Base-by-base conservation (phyloP, 2,329 filamentous ascomycete species). In the Diaporthe capsici region DNA sequence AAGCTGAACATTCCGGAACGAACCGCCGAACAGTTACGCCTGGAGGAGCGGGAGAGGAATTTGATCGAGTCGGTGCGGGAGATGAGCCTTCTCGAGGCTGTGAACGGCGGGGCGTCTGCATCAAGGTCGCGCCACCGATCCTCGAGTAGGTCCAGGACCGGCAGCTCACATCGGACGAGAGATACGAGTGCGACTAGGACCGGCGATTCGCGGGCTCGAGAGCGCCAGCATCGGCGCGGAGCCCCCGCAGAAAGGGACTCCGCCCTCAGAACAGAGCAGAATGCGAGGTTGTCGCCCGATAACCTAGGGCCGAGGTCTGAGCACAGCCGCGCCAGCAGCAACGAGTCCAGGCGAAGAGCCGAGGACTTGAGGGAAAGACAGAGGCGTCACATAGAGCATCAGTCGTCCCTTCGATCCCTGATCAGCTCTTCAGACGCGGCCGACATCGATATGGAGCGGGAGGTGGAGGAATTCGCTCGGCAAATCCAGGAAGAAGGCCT, bases 401-500 rank as follows among this genome's bases (percentile, higher is more conserved):
- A 98, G 85, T 93, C 95, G 0, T 98, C 95, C 75, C 86, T 98
- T 78, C 89, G 96, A 72, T 98, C 94, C 13, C 85, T 98, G 76
- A 92, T 98, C 76, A 96, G 94, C 81, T 90, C 93, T 6, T 94
- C 94, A 0, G 94, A 96, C 77, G 88, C 94, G 75, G 94, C 94
- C 79, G 92, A 93, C 61, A 90, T 92, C 28, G 94, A 96, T 78
- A 93, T 98, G 80, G 94, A 98, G 82, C 92, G 94, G 76, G 95
- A 98, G 82, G 97, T 98, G 76, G 91, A 97, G 79, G 95, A 96
- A 75, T 96, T 98, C 78, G 90, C 96, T 79, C 91, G 94, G 61
- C 94, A 97, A 81, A 97, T 98, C 76, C 90, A 96, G 79, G 93
- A 96, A 78, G 95, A 98, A 81, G 95, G 96, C 0, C 85, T 98